Percentiles rank a stretch among this genome's conserved stretches.
Conservation (phyloP, 257 asterid genomes). For the Solanum corneliomulleri region DNA sequence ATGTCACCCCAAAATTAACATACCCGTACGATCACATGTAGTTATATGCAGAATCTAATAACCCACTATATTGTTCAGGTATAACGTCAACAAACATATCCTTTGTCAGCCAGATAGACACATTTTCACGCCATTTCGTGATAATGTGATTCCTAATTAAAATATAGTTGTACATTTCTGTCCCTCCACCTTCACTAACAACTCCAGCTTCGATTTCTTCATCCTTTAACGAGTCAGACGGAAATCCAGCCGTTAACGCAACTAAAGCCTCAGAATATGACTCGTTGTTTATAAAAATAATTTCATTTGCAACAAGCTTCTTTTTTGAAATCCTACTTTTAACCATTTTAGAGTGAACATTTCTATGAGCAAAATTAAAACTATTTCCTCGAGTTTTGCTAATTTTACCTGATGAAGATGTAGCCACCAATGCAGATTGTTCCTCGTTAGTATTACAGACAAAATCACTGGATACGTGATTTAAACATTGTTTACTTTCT, state of each 20-base stretch:
- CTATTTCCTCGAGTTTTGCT: neutral
- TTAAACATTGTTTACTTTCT: neutral
- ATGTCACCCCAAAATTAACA: neutral
- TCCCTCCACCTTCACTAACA: neutral
- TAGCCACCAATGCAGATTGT: neutral
- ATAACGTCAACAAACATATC: neutral
- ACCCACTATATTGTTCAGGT: neutral
- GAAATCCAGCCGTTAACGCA: neutral
- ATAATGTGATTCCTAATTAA: neutral
- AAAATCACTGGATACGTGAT: neutral
- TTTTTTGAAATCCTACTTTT: neutral
- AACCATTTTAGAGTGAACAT: neutral
- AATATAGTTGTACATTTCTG: neutral
- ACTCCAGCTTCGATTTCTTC: neutral
- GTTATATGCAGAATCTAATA: neutral
- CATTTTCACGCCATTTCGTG: neutral
- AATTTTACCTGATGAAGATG: neutral
- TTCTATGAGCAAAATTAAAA: neutral
- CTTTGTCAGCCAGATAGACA: neutral
- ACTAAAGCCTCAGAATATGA: neutral
- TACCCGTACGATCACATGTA: neutral
- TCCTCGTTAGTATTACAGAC: neutral
- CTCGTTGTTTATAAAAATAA: neutral
- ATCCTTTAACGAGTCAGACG: neutral
- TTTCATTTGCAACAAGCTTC: too few species aligned